These are phyloP conservation scores for Pichia sp. DNA, from an alignment of 1,139 yeast genomes.

Conservation along the genomic window DNA sequence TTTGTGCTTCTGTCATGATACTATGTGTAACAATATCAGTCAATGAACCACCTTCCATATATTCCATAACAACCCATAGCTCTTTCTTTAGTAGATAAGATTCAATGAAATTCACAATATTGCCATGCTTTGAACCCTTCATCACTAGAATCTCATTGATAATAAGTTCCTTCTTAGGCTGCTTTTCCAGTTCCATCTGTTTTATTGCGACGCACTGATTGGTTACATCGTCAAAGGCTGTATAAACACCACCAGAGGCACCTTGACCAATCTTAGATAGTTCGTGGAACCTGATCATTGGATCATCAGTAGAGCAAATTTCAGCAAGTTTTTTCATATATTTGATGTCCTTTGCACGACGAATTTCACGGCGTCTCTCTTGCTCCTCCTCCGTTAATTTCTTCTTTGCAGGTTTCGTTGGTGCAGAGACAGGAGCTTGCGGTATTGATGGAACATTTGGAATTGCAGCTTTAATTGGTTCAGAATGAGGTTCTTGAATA, in stretches of 20 bases:
- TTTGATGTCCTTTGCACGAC: constrained; percentile 48
- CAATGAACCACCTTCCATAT: constrained; percentile 95
- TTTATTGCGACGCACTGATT: constrained; percentile 80
- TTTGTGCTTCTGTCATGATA: constrained; percentile 95
- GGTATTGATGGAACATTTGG: constrained; percentile 21
- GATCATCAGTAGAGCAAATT: constrained; percentile 85
- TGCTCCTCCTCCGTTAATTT: constrained; percentile 51
- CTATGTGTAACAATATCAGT: constrained; percentile 94
- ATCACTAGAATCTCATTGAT: constrained; percentile 89
- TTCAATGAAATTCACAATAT: constrained; percentile 87
- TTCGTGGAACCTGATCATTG: constrained; percentile 62
- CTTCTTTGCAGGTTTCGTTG: constrained; percentile 41
- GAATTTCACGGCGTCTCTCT: constrained; percentile 58
- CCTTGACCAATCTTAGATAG: constrained; percentile 91
- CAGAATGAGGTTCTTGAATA: neutral
- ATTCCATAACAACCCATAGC: constrained; percentile 96
- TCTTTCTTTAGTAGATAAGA: constrained; percentile 69
- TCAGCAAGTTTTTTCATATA: constrained; percentile 59
- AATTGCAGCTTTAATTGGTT: constrained; percentile 15
- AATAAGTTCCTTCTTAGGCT: constrained; percentile 92
- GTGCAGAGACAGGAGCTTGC: constrained; percentile 22
- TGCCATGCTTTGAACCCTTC: constrained; percentile 86
- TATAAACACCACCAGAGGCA: constrained; percentile 95
- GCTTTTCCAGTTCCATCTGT: constrained; percentile 88
- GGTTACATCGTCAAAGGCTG: constrained; percentile 65